These are phyloP conservation scores for Pseudogymnoascus sp. DNA, from an alignment of 2,329 filamentous ascomycete species.

Conservation along the genomic window DNA sequence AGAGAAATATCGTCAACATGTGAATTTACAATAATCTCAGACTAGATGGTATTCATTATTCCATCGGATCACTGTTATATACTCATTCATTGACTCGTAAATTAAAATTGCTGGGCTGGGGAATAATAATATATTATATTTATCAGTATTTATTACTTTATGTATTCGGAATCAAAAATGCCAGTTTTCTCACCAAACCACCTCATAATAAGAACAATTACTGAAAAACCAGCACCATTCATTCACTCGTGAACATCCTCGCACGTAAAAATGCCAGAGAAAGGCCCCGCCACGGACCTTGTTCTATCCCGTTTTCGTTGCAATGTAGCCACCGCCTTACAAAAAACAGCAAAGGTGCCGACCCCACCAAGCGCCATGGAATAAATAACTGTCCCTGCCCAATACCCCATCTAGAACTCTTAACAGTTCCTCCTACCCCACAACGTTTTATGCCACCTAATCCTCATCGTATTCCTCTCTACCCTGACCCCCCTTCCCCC, in stretches of 20 bases:
- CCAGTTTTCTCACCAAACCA: background rate
- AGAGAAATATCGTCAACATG: background rate
- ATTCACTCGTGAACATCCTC: background rate
- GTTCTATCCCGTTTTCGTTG: conserved; percentile 2
- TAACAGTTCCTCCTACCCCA: background rate
- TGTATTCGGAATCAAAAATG: background rate
- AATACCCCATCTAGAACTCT: background rate
- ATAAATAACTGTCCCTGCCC: conserved; percentile 3
- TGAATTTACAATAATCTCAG: background rate
- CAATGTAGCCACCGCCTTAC: background rate
- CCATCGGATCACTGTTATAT: background rate
- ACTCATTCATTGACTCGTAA: background rate
- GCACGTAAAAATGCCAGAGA: conserved; percentile 3
- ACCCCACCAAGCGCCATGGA: background rate
- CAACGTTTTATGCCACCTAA: background rate
- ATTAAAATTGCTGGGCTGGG: background rate
- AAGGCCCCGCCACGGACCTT: background rate
- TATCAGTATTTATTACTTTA: background rate
- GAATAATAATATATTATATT: conserved; percentile 5
- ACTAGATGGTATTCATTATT: background rate
- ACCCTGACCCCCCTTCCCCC: background rate
- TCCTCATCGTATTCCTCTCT: conserved; percentile 7
- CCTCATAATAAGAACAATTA: background rate
- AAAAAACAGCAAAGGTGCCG: conserved; percentile 2
- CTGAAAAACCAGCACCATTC: background rate